A percentile compares a stretch with the other conserved stretches of the same genome.
Conservation (phyloP, 495 filamentous ascomycete genomes). For the Tuber aestivum region DNA sequence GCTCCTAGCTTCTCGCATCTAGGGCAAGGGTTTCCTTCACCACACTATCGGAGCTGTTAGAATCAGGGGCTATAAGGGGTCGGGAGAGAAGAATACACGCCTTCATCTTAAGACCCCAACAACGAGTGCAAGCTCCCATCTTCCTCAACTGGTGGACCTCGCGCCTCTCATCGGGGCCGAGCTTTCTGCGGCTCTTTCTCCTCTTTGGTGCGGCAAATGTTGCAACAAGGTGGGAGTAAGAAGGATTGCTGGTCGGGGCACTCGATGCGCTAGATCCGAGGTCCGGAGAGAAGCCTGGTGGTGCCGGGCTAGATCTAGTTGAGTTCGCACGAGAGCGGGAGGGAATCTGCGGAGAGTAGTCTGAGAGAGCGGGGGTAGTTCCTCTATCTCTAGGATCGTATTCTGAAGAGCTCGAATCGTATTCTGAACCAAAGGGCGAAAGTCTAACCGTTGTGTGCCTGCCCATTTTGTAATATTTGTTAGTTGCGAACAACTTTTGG, state of each 20-base stretch:
- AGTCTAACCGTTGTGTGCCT: conserved; percentile 30
- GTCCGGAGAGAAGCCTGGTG: conserved; percentile 26
- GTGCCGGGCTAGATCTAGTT: conserved; percentile 37
- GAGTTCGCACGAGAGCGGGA: conserved; percentile 37
- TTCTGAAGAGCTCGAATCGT: conserved; percentile 40
- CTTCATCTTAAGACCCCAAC: conserved; percentile 43
- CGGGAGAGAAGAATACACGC: conserved; percentile 21
- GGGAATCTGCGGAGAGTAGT: conserved; percentile 37
- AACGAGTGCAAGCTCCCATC: conserved; percentile 43
- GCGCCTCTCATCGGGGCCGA: conserved; percentile 38
- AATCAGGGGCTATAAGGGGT: not conserved
- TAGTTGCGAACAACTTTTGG: conserved; percentile 5
- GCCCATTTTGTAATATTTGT: conserved; percentile 11
- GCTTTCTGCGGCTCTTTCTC: conserved; percentile 41
- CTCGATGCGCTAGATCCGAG: conserved; percentile 24
- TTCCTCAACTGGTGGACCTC: conserved; percentile 42
- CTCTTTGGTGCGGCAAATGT: conserved; percentile 33
- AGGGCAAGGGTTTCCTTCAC: conserved; percentile 41
- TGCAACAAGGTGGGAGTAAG: conserved; percentile 33
- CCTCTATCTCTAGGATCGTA: conserved; percentile 23
- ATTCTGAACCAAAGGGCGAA: conserved; percentile 40
- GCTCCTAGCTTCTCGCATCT: conserved; percentile 41
- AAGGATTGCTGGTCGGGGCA: conserved; percentile 20
- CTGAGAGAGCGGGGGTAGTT: conserved; percentile 33
- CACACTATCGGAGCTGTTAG: conserved; percentile 29